phyloP scores from a whole-genome alignment of 495 filamentous ascomycete genomes.

The Bacidia rubella region DNA sequence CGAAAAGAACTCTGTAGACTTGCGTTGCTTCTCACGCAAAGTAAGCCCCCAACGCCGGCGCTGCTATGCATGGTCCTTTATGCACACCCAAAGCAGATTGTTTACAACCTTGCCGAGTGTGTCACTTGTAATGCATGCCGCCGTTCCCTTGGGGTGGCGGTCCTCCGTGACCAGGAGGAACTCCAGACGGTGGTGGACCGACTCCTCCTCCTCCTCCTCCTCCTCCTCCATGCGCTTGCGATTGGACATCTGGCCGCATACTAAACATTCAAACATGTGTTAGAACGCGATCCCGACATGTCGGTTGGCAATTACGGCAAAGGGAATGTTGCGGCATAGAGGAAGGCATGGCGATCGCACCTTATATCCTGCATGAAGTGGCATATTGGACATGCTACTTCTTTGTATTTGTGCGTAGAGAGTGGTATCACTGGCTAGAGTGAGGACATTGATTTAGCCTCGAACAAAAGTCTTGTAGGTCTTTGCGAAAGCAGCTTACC shows the following conservation, averaged over 20 bases:
- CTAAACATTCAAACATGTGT: not conserved
- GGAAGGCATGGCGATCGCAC: conserved; percentile 17
- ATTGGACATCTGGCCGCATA: conserved; percentile 19
- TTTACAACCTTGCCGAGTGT: not conserved
- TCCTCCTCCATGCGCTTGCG: conserved; percentile 13
- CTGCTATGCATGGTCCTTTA: not conserved
- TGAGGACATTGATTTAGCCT: not conserved
- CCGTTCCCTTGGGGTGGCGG: conserved; percentile 10
- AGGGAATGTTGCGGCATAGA: no score
- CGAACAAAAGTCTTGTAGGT: not conserved
- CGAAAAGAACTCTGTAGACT: not conserved
- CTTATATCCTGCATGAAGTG: conserved; percentile 39
- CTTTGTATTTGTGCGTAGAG: conserved; percentile 38
- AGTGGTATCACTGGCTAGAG: conserved; percentile 35
- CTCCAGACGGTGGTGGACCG: conserved; percentile 4
- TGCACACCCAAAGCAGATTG: not conserved
- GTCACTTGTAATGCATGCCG: conserved; percentile 12
- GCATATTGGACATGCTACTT: conserved; percentile 40
- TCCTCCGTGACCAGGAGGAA: conserved; percentile 11
- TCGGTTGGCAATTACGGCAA: no score
- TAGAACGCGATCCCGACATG: not conserved
- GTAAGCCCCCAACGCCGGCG: not conserved
- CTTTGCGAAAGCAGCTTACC: conserved; percentile 23
- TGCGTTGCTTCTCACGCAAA: not conserved
- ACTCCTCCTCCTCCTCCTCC: conserved; percentile 2